Percentiles rank a stretch among this genome's conserved stretches.
Conservation (phyloP, 768 basidiomycete genomes). For the Mycena albidolilacea region DNA sequence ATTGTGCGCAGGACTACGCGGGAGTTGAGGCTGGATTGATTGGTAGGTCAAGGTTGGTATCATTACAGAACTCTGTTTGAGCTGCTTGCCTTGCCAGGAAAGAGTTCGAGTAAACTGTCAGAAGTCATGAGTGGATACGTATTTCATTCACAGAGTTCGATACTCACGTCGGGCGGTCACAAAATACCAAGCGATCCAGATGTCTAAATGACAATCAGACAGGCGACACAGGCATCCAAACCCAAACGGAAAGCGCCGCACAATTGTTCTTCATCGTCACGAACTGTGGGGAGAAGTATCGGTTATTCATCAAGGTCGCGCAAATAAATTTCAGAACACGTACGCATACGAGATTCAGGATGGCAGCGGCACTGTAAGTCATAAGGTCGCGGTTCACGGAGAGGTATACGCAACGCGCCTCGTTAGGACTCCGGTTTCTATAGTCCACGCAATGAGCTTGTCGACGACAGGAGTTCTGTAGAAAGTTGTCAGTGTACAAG, state of each 20-base stretch:
- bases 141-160: not conserved
- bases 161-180: slow-evolving; percentile 32
- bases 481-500: not conserved
- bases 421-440: slow-evolving; percentile 15
- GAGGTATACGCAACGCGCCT: slow-evolving; percentile 11
- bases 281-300: slow-evolving; percentile 13
- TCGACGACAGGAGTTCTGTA: slow-evolving; percentile 17
- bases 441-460: slow-evolving; percentile 10
- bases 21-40: slow-evolving; percentile 29
- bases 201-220: not conserved
- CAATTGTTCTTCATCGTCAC: slow-evolving; percentile 34
- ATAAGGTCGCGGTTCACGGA: not conserved
- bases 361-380: slow-evolving; percentile 19
- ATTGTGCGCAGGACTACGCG: slow-evolving; percentile 33
- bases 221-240: not conserved
- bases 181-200: slow-evolving; percentile 37
- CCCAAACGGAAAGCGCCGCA: not conserved
- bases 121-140: not conserved
- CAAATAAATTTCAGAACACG: not conserved
- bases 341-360: slow-evolving; percentile 34
- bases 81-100: slow-evolving; percentile 29
- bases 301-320: not conserved
- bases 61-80: not conserved
- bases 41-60: not conserved
- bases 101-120: slow-evolving; percentile 34